Base-by-base conservation (phyloP, 1,284 basidiomycete species). In the Apiotrichum sp. region DNA sequence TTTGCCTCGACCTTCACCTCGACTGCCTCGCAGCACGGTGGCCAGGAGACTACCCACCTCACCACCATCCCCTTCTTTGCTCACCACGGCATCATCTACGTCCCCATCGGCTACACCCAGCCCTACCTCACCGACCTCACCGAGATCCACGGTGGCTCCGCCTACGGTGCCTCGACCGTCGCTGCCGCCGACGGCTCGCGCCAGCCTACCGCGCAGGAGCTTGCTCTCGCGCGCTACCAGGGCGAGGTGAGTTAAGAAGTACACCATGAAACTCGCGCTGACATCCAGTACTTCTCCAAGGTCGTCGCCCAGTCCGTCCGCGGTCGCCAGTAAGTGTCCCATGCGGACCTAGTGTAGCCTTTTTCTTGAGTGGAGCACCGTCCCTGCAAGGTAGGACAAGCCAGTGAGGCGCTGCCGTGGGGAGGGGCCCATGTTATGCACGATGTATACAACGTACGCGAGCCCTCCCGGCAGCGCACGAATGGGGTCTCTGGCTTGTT, bases 91-190 rank as follows among this genome's bases (percentile, higher is more conserved):
- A 51, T 57, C 57, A 59, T 67, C 61, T 89, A 79, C 71, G 87
- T 91, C 8, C 89, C 89, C 32, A 78, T 90, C 55, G 90, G 89
- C 13, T 93, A 89, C 79, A 79, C 81, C 45, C 69, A 80, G 59
- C 68, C 76, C 1, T 81, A 84, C 68, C 71, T 90, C 61, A 75
- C 82, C 40, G 81, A 83, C 76, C 56, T 87, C 51, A 72, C 68
- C 13, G 83, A 85, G 73, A 80, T 86, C 52, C 86, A 83, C 67
- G 89, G 89, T 68, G 86, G 86, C 81, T 67, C 75, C 6, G 68
- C 78, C n/a, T 80, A 70, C 62, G 86, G 86, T 62, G 84, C 86
- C 35, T 86, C 86, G 35, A 86, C 86, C 43, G 80, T 85, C 68
- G 83, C 86, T 45, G 80, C 76, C 53, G 66, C 78, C 42, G 82